Evolutionary conservation across 2,329 filamentous ascomycete species (phyloP).

Genomic region (Aspergillus arachidicola): DNA sequence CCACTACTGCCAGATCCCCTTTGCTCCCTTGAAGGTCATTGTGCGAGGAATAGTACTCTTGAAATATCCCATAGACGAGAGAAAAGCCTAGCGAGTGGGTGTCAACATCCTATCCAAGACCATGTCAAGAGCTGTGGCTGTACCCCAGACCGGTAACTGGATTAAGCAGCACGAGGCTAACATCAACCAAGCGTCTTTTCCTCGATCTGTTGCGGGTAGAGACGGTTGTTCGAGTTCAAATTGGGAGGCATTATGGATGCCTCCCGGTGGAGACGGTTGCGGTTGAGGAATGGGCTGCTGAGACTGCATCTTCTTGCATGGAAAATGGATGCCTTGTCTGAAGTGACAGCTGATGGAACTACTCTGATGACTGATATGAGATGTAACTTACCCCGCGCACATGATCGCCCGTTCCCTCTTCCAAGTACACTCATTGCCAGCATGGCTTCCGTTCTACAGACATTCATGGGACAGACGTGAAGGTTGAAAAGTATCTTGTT

Average conservation of each 20-base stretch:
- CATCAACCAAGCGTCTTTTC: slow-evolving; percentile 56
- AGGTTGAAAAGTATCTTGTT: neutral
- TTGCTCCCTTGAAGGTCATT: slow-evolving; percentile 37
- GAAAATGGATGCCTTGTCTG: neutral
- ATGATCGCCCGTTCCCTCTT: neutral
- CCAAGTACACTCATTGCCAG: neutral
- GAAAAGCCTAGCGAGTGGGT: slow-evolving; percentile 24
- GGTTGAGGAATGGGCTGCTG: neutral
- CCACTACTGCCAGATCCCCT: slow-evolving; percentile 49
- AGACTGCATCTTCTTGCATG: neutral
- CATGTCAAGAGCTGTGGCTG: neutral
- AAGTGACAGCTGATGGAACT: neutral
- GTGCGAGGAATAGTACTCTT: slow-evolving; percentile 34
- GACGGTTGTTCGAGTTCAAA: slow-evolving; percentile 29
- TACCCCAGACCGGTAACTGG: slow-evolving; percentile 59
- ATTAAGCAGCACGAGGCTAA: slow-evolving; percentile 55
- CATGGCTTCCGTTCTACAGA: neutral
- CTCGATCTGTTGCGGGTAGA: slow-evolving; percentile 52
- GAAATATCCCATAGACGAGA: slow-evolving; percentile 41
- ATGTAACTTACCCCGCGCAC: neutral
- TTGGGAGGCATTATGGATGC: slow-evolving; percentile 1
- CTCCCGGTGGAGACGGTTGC: neutral
- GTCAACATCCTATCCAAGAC: neutral
- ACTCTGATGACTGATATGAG: neutral
- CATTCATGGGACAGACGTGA: neutral